These are phyloP conservation scores for Skeletonema menzelii DNA, from an alignment of 108 stramenopile genomes.

Conservation along the genomic window DNA sequence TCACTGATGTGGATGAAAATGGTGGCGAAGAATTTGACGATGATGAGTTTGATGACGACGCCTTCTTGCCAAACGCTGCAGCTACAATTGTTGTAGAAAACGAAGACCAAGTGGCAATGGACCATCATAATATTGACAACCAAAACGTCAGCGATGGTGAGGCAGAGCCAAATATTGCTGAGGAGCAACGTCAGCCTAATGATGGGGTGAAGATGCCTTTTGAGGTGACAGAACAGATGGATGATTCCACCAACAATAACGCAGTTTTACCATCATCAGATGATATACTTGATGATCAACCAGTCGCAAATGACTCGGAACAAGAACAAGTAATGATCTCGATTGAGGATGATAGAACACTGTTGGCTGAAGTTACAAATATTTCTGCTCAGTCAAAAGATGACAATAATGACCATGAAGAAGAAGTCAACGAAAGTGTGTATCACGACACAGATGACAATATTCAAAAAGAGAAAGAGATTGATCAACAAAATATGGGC, in stretches of 20 bases:
- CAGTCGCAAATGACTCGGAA: too few species aligned
- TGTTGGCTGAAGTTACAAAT: too few species aligned
- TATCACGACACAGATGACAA: not conserved
- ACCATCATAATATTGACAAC: not conserved
- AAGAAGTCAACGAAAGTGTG: too few species aligned
- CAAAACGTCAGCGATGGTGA: not conserved
- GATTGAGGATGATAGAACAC: too few species aligned
- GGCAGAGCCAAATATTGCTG: not conserved
- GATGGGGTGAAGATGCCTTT: not conserved
- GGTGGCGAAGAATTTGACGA: slow-evolving; percentile 1
- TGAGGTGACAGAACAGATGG: too few species aligned
- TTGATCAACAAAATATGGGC: slow-evolving; percentile 21
- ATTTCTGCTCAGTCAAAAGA: too few species aligned
- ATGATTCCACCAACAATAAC: too few species aligned
- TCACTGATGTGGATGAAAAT: not conserved
- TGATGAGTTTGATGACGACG: not conserved
- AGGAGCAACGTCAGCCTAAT: not conserved
- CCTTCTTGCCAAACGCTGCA: slow-evolving; percentile 10
- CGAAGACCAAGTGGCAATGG: too few species aligned
- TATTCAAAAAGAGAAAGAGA: slow-evolving; percentile 23
- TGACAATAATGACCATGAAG: too few species aligned
- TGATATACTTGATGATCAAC: too few species aligned
- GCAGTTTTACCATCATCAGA: too few species aligned
- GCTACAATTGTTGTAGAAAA: not conserved
- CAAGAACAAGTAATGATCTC: too few species aligned